phyloP scores from a whole-genome alignment of 306 rosid species.

The Arachis stenosperma region DNA sequence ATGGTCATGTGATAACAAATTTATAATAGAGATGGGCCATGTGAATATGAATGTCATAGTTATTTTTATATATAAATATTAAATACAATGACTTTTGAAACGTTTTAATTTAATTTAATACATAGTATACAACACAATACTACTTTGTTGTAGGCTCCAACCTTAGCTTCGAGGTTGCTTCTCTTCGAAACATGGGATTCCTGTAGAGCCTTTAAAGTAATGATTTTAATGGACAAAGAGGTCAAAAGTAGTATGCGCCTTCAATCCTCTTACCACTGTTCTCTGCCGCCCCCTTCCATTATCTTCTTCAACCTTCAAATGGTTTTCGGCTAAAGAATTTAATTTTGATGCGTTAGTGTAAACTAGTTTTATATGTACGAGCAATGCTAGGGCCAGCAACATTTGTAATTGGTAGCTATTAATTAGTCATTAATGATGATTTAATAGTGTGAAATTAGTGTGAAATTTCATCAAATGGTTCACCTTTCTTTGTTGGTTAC shows the following conservation, averaged over 20 bases:
- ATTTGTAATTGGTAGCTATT: too few species aligned
- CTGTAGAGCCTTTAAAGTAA: slow-evolving; percentile 33
- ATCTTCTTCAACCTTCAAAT: slow-evolving; percentile 11
- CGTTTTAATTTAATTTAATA: background rate
- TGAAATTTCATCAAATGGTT: too few species aligned
- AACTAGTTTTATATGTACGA: too few species aligned
- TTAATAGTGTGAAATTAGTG: too few species aligned
- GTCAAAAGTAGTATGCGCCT: slow-evolving; percentile 54
- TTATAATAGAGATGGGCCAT: slow-evolving; percentile 34
- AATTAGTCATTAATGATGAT: too few species aligned
- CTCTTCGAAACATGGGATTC: slow-evolving; percentile 7
- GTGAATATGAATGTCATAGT: background rate
- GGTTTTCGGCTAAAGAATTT: slow-evolving; percentile 2
- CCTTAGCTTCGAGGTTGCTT: slow-evolving; percentile 47
- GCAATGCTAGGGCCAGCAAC: too few species aligned
- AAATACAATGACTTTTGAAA: slow-evolving; percentile 4
- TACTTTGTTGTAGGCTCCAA: slow-evolving; percentile 25
- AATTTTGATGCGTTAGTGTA: too few species aligned
- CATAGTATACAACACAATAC: background rate
- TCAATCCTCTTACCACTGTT: slow-evolving; percentile 1
- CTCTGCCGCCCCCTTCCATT: slow-evolving; percentile 43
- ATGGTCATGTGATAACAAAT: slow-evolving; percentile 16
- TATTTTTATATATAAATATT: too few species aligned
- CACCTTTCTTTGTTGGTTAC: too few species aligned
- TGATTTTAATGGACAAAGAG: slow-evolving; percentile 22